A percentile compares a stretch with the other conserved stretches of the same genome.
Conservation (phyloP, 2,329 filamentous ascomycete species). For the Exophiala phaeomuriformis region DNA sequence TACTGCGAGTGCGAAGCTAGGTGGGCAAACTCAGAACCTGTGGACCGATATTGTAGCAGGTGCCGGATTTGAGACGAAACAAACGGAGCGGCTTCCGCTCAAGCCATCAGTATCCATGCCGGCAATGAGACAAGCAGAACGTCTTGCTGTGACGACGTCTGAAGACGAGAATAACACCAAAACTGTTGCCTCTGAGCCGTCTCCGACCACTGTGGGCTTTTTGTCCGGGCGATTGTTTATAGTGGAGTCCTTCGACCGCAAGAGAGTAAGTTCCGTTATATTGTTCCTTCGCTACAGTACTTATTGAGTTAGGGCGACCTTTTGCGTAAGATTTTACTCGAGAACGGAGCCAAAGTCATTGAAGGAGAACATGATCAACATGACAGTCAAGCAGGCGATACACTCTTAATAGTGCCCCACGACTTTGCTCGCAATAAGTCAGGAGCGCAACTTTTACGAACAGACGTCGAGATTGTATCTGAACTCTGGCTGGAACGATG, state of each 20-base stretch:
- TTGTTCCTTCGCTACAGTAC: neutral
- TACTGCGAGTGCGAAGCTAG: conserved; percentile 76
- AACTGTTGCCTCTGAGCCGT: conserved; percentile 14
- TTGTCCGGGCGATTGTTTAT: conserved; percentile 8
- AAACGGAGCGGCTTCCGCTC: conserved; percentile 12
- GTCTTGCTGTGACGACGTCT: neutral
- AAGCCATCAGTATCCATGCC: conserved; percentile 28
- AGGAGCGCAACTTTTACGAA: conserved; percentile 26
- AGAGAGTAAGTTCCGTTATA: conserved; percentile 15
- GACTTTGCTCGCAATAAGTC: conserved; percentile 31
- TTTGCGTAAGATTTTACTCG: conserved; percentile 36
- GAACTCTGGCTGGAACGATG: conserved; percentile 93
- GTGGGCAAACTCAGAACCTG: conserved; percentile 70
- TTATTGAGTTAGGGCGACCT: conserved; percentile 22
- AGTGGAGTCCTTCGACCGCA: conserved; percentile 12
- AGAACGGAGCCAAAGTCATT: conserved; percentile 35
- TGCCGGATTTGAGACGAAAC: conserved; percentile 28
- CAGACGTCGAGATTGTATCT: conserved; percentile 51
- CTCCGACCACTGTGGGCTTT: conserved; percentile 2
- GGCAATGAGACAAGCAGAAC: conserved; percentile 7
- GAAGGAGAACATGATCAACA: conserved; percentile 32
- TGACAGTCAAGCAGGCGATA: neutral
- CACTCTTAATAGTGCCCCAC: conserved; percentile 43
- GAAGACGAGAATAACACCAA: neutral
- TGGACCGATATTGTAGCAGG: conserved; percentile 78